phyloP scores from a whole-genome alignment of 2,329 filamentous ascomycete species.

The Colletotrichum eleusines region DNA sequence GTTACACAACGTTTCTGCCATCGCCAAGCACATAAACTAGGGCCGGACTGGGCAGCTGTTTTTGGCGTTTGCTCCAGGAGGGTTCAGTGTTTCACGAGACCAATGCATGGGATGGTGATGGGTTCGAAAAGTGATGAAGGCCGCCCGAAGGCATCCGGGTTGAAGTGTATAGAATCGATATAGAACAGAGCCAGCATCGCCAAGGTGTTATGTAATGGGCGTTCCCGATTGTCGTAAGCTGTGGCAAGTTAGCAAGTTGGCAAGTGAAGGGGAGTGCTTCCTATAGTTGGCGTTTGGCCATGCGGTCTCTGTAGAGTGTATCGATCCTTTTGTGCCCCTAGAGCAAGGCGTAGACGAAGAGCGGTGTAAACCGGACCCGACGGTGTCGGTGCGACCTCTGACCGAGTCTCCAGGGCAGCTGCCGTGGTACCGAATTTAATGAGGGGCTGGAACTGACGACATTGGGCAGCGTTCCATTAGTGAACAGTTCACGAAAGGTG shows the following conservation, averaged over 20 bases:
- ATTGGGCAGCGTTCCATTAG: neutral
- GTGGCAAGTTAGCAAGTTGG: no score
- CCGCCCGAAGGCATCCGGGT: neutral
- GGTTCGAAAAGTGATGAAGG: constrained; percentile 16
- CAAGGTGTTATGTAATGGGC: neutral
- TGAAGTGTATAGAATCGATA: neutral
- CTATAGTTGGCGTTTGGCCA: neutral
- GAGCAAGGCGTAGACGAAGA: neutral
- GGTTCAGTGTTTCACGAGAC: constrained; percentile 6
- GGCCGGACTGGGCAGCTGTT: constrained; percentile 8
- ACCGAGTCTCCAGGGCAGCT: constrained; percentile 6
- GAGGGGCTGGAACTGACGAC: constrained; percentile 14
- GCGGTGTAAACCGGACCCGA: constrained; percentile 15
- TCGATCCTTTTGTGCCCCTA: no score
- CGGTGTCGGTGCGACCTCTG: constrained; percentile 1
- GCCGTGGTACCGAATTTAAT: neutral
- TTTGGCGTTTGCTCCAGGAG: constrained; percentile 14
- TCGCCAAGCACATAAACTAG: neutral
- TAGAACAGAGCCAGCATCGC: no score
- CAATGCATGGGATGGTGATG: constrained; percentile 1
- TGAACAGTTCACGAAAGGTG: neutral
- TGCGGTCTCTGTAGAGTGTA: neutral
- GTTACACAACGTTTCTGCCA: constrained; percentile 7
- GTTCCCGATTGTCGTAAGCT: neutral
- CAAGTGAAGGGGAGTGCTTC: neutral